Evolutionary conservation across 805 yeast species (phyloP).

Genomic region (Metschnikowia bowlesiae): DNA sequence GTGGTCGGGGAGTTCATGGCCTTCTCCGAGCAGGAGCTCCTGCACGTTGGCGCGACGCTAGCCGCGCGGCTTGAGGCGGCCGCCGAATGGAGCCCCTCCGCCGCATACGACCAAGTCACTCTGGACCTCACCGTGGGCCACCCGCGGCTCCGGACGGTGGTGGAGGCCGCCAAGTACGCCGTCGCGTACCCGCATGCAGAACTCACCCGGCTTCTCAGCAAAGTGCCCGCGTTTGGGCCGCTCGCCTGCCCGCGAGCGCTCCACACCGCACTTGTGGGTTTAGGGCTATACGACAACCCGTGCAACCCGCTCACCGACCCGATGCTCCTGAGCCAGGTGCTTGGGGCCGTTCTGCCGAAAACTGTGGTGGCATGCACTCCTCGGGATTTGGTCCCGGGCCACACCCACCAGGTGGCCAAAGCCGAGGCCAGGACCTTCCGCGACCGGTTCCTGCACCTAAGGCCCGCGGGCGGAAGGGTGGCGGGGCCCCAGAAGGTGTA

Average conservation of each 20-base stretch:
- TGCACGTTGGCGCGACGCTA: conserved; percentile 3
- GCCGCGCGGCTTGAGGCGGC: background rate
- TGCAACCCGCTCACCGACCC: conserved; percentile 24
- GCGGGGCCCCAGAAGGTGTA: conserved; percentile 25
- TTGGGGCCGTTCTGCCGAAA: conserved; percentile 17
- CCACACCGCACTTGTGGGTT: conserved; percentile 13
- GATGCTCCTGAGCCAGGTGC: conserved; percentile 23
- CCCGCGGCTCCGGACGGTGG: conserved; percentile 19
- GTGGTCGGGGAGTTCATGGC: conserved; percentile 13
- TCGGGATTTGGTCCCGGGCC: conserved; percentile 15
- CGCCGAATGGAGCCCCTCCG: background rate
- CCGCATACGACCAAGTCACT: conserved; percentile 22
- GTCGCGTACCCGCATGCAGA: conserved; percentile 31
- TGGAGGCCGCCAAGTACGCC: conserved; percentile 28
- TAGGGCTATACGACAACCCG: conserved; percentile 23
- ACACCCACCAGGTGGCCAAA: conserved; percentile 2
- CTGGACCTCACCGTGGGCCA: conserved; percentile 29
- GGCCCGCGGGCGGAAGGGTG: conserved; percentile 7
- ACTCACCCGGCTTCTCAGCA: conserved; percentile 10
- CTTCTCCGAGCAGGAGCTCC: conserved; percentile 7
- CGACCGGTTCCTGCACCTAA: conserved; percentile 32
- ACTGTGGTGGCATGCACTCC: conserved; percentile 16
- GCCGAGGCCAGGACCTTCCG: background rate
- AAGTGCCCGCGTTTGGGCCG: conserved; percentile 3
- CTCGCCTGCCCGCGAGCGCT: conserved; percentile 9